phyloP scores from a whole-genome alignment of 179 eudicot species.

The Sideroxylon spinosum region DNA sequence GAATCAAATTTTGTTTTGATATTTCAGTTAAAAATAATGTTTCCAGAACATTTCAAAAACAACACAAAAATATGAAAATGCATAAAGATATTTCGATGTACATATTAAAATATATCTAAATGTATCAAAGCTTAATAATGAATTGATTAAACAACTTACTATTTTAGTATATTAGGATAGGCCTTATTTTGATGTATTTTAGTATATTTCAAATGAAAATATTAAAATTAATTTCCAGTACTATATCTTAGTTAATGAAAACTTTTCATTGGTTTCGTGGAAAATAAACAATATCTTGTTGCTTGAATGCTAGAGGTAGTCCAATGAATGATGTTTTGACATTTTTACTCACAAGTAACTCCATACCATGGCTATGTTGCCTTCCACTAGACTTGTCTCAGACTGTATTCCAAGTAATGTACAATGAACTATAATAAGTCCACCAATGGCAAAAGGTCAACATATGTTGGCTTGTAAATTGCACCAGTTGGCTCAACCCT shows the following conservation, averaged over 20 bases:
- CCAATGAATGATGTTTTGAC: neutral
- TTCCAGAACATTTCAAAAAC: neutral
- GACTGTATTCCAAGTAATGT: neutral
- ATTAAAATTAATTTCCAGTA: too few species aligned
- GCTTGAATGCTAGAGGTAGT: neutral
- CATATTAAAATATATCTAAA: too few species aligned
- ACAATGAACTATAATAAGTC: neutral
- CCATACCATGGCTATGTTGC: neutral
- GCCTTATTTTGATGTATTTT: too few species aligned
- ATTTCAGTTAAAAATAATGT: too few species aligned
- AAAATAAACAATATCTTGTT: neutral
- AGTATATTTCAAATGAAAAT: too few species aligned
- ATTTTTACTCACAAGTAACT: neutral
- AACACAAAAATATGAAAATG: conserved; percentile 7
- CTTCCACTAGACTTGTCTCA: neutral
- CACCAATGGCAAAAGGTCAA: neutral
- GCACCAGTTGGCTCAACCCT: too few species aligned
- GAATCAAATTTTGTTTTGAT: neutral
- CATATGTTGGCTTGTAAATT: neutral
- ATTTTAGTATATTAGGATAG: too few species aligned
- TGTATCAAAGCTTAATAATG: too few species aligned
- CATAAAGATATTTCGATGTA: too few species aligned
- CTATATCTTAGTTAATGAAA: too few species aligned
- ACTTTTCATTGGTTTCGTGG: too few species aligned
- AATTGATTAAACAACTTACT: too few species aligned